Base-by-base conservation (phyloP, 805 yeast genomes). In the Kuraishia ogatae region DNA sequence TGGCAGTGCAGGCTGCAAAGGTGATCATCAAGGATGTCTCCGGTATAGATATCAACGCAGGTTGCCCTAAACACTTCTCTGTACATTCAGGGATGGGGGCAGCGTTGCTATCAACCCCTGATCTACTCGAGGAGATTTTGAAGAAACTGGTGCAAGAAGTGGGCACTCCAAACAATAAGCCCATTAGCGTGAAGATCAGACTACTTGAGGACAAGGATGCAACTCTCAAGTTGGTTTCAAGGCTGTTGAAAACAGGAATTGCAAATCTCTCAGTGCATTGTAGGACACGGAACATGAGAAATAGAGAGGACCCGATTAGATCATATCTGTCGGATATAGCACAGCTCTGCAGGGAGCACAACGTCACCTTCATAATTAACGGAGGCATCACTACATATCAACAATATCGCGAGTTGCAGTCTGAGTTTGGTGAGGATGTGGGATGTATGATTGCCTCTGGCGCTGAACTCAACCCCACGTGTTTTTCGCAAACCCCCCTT, bases 81-180 rank as follows among this genome's bases (percentile, higher is more conserved):
- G 78, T 91, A 2, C 99, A 94, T 68, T 78, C 96, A 0, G 99
- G 99, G 0, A 94, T 94, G 98, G 99, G 99, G 4, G 97, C 98
- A 2, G 97, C 97, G 0, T 73, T 94, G 50, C 73, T 94, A 55
- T 74, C 77, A 35, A 89, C 92, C 0, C 97, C 98, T 0, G 97
- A 89, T 50, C 71, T 81, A 46, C 74, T 94, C 19, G 87, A 85
- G 60, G 76, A 77, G 17, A 94, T 94, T 29, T 71, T 94, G 57
- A 69, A 69, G 2, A 77, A 79, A 7, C 71, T 94, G 52, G 97
- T 94, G 1, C 77, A 77, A 23, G 75, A 90, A 59, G 92, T 94
- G 1, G 99, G 99, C 5, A 75, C 69, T 54, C 96, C 96, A 3
- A 68, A 79, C 62, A 70, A 75, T 20, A 89, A 90, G 61, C 90